These are phyloP conservation scores for Cyberlindnera samutprakarnensis DNA, from an alignment of 805 yeast species.

Conservation along the genomic window DNA sequence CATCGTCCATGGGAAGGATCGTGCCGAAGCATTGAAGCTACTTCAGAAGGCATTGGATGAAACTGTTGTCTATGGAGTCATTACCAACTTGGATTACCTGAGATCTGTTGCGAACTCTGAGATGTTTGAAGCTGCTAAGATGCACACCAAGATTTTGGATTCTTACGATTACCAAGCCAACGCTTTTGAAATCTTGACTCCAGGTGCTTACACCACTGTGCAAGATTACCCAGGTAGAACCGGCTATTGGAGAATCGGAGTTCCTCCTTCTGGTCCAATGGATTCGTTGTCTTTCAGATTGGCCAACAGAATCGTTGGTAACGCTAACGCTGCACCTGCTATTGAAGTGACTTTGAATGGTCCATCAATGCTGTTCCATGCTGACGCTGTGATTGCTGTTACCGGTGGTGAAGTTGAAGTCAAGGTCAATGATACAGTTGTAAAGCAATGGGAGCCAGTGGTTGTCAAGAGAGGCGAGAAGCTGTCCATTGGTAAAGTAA, in stretches of 20 bases:
- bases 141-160: slow-evolving; percentile 85
- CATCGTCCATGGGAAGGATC: slow-evolving; percentile 86
- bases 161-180: slow-evolving; percentile 69
- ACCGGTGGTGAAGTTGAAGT: slow-evolving; percentile 81
- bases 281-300: slow-evolving; percentile 84
- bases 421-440: slow-evolving; percentile 50
- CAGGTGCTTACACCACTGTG: slow-evolving; percentile 94
- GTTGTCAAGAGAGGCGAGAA: slow-evolving; percentile 66
- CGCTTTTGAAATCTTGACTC: slow-evolving; percentile 77
- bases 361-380: slow-evolving; percentile 80
- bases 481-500: slow-evolving; percentile 72
- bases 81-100: slow-evolving; percentile 85
- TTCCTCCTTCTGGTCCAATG: slow-evolving; percentile 99
- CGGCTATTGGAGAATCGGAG: slow-evolving; percentile 66
- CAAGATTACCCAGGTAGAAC: slow-evolving; percentile 93
- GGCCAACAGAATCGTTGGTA: slow-evolving; percentile 89
- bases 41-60: slow-evolving; percentile 77
- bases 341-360: slow-evolving; percentile 85
- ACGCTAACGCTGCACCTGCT: slow-evolving; percentile 75
- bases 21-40: slow-evolving; percentile 75
- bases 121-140: slow-evolving; percentile 78
- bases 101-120: slow-evolving; percentile 75
- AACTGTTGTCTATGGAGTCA: slow-evolving; percentile 82
- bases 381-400: slow-evolving; percentile 66
- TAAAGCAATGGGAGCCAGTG: slow-evolving; percentile 68